Percentiles rank a stretch among this genome's conserved stretches.
Evolutionary conservation across 2,329 filamentous ascomycete genomes (phyloP).

Genomic region (Trichoderma pleuroti): DNA sequence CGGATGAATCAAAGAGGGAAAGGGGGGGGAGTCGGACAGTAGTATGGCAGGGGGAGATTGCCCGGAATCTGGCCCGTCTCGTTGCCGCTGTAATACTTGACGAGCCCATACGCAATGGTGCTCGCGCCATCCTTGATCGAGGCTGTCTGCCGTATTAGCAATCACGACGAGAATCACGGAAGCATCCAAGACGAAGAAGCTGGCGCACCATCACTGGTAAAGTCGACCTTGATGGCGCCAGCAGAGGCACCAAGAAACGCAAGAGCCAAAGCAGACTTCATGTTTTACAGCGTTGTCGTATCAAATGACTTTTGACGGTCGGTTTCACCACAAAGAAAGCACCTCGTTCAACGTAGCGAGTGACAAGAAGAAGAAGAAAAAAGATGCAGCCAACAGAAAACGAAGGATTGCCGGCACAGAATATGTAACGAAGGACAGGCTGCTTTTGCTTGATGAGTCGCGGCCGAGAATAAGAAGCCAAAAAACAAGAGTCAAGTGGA

Average conservation of each 20-base stretch:
- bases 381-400: neutral
- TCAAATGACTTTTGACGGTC: neutral
- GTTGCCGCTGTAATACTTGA: conserved; percentile 47
- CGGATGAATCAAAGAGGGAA: neutral
- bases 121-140: conserved; percentile 32
- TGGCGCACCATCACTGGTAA: neutral
- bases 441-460: neutral
- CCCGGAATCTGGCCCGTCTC: conserved; percentile 49
- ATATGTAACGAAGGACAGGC: conserved; percentile 8
- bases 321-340: neutral
- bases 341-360: neutral
- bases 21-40: conserved; percentile 42
- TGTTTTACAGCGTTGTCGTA: neutral
- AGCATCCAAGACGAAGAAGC: neutral
- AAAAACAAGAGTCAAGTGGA: neutral
- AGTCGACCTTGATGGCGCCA: neutral
- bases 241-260: conserved; percentile 13
- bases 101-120: conserved; percentile 38
- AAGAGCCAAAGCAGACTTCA: conserved; percentile 6
- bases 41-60: conserved; percentile 52
- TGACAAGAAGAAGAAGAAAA: neutral
- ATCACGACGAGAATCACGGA: neutral
- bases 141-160: neutral
- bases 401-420: neutral
- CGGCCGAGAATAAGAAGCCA: neutral